Base-by-base conservation (phyloP, 257 asterid genomes). In the Salvia splendens region DNA sequence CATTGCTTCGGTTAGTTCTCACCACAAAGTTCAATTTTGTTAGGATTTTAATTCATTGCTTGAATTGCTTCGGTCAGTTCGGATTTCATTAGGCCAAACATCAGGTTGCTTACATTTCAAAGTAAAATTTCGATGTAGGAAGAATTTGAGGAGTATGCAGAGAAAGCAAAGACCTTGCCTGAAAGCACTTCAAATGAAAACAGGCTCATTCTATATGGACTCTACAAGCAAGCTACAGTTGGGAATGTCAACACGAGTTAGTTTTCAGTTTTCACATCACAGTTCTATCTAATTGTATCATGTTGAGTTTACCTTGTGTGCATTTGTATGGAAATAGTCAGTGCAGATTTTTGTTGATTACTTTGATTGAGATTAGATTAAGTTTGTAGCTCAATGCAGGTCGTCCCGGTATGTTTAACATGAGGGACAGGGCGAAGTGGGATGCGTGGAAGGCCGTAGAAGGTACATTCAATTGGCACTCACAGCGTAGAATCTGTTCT, bases 401-500 rank as follows among this genome's bases (percentile, higher is more conserved):
- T 76, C 99, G 97, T 41, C 99, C 99, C 6, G 97, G 99, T 64
- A 68, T 93, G 1, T 84, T 93, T 70, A 80, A 77, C 82, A 57
- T 71, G 95, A 90, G 74, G 84, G 97, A 88, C 60, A 80, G 90
- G 78, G 96, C 96, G 43, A 93, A 93, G 82, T 93, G 99, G 99
- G 99, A 93, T 75, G 97, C 97, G 1, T 93, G 99, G 99, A 93
- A 93, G 83, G 91, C 88, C 45, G 91, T 84, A 69, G 97, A 90
- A 85, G 98, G 97, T 93, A 35, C 2, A 77, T 49, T 71, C 35
- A n/a, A 47, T 61, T 41, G 14, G 38, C 47, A 36, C 28, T 52
- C 50, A 48, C n/a, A 9, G 12, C 10, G 15, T n/a, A 46, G 57
- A 60, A 2, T 16, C 43, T 45, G 16, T 32, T 40, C 3, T 8